Evolutionary conservation across 2,329 filamentous ascomycete species (phyloP).

Genomic region (Drechslera avenae): DNA sequence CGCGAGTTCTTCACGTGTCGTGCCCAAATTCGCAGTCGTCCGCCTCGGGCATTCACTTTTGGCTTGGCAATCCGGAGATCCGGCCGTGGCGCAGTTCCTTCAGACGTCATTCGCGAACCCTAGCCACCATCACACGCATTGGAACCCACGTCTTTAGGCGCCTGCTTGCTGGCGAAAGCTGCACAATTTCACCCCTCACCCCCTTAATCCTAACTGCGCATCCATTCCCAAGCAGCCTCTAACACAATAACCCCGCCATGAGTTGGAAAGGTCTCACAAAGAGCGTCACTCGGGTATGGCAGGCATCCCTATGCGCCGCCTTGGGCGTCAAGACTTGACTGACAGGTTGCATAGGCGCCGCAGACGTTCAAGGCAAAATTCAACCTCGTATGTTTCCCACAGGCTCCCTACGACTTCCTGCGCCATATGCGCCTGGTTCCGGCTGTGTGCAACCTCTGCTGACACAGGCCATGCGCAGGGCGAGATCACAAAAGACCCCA

Average conservation of each 20-base stretch:
- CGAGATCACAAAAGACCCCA: conserved; percentile 90
- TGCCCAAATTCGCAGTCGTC: not conserved
- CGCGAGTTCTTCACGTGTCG: too few relatives aligned
- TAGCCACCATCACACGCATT: conserved; percentile 24
- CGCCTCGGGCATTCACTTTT: too few relatives aligned
- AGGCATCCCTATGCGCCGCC: conserved; percentile 12
- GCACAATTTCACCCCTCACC: not conserved
- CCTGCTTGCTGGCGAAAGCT: conserved; percentile 6
- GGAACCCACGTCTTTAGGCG: conserved; percentile 30
- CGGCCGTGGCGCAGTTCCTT: not conserved
- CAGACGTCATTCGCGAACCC: conserved; percentile 12
- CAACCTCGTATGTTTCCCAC: conserved; percentile 66
- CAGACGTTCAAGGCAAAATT: conserved; percentile 91
- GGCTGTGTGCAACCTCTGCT: conserved; percentile 25
- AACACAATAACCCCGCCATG: conserved; percentile 60
- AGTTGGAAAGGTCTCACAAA: conserved; percentile 97
- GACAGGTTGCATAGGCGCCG: conserved; percentile 65
- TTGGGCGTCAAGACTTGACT: conserved; percentile 27
- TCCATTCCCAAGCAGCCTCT: conserved; percentile 9
- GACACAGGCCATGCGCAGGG: conserved; percentile 56
- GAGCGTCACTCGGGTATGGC: conserved; percentile 77
- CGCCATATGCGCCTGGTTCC: conserved; percentile 25
- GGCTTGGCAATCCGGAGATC: not conserved
- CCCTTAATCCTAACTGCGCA: conserved; percentile 9
- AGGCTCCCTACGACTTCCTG: not conserved